Percentiles rank a stretch among this genome's conserved stretches.
Evolutionary conservation across 768 basidiomycete species (phyloP).

Genomic region (Cystobasidium ongulense): DNA sequence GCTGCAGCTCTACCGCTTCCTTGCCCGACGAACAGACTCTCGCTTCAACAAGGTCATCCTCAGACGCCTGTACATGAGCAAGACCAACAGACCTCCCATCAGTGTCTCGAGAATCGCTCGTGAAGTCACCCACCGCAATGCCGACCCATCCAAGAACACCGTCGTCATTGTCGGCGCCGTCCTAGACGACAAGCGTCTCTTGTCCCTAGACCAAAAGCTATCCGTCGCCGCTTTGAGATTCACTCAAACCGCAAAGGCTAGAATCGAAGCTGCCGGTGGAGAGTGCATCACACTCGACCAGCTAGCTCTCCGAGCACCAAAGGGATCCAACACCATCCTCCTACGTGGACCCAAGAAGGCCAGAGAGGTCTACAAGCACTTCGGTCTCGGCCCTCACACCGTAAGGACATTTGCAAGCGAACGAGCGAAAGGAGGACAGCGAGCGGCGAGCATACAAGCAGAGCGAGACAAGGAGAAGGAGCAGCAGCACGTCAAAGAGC

Average conservation of each 20-base stretch:
- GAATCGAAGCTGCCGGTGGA: conserved; percentile 90
- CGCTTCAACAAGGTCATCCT: conserved; percentile 96
- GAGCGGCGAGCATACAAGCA: not conserved
- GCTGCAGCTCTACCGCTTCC: conserved; percentile 88
- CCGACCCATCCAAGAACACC: conserved; percentile 60
- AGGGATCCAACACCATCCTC: conserved; percentile 87
- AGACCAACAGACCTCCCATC: conserved; percentile 91
- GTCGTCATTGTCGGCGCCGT: conserved; percentile 84
- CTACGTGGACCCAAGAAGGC: conserved; percentile 85
- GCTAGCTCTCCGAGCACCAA: conserved; percentile 87
- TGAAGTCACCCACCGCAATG: conserved; percentile 46
- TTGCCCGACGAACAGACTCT: conserved; percentile 91
- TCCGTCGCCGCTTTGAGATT: conserved; percentile 90
- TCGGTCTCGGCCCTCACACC: conserved; percentile 66
- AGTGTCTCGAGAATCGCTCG: conserved; percentile 83
- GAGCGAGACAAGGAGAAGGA: not conserved
- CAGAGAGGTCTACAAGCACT: conserved; percentile 93
- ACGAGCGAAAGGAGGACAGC: too few species aligned
- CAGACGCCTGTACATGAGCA: conserved; percentile 91
- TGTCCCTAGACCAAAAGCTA: conserved; percentile 70
- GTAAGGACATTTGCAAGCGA: not conserved
- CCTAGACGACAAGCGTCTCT: conserved; percentile 87
- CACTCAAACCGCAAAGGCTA: conserved; percentile 64
- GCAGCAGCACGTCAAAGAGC: too few species aligned
- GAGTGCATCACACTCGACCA: conserved; percentile 93